phyloP scores from a whole-genome alignment of 2,329 filamentous ascomycete species.

The Paradendryphiella salina region DNA sequence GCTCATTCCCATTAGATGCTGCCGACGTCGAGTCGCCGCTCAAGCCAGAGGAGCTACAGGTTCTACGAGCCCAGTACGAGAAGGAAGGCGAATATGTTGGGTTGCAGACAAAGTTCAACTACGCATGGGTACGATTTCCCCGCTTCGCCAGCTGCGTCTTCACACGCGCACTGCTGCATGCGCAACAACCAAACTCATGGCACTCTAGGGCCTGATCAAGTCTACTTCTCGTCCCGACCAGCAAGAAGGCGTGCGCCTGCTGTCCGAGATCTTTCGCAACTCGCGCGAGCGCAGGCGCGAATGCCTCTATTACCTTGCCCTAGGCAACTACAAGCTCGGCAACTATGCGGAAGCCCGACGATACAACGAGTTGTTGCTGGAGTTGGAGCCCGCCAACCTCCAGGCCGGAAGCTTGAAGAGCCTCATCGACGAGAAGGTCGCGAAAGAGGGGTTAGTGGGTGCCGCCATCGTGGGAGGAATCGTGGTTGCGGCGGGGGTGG shows the following conservation, averaged over 20 bases:
- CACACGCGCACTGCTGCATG: conserved; percentile 1
- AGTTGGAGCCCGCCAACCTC: conserved; percentile 87
- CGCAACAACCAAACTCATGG: conserved; percentile 9
- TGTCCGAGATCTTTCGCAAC: conserved; percentile 94
- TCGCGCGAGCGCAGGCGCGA: conserved; percentile 91
- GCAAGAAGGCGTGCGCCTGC: conserved; percentile 88
- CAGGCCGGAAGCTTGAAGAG: conserved; percentile 84
- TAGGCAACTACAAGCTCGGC: conserved; percentile 97
- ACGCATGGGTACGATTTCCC: conserved; percentile 76
- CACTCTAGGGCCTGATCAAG: conserved; percentile 83
- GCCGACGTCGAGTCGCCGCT: conserved; percentile 96
- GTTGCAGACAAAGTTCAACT: conserved; percentile 99
- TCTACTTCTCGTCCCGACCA: conserved; percentile 82
- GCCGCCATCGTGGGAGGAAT: conserved; percentile 94
- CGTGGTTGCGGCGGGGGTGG: conserved; percentile 88
- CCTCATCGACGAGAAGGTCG: conserved; percentile 94
- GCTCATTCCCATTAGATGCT: conserved; percentile 68
- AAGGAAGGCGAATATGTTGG: conserved; percentile 97
- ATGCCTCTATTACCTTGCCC: conserved; percentile 95
- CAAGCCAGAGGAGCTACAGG: conserved; percentile 87
- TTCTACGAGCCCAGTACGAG: conserved; percentile 91
- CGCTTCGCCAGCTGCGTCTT: neutral
- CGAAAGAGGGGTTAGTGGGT: conserved; percentile 89
- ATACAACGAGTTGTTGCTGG: conserved; percentile 90
- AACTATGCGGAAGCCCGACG: conserved; percentile 94